Percentiles rank a stretch among this genome's conserved stretches.
These are phyloP conservation scores for Debaryomyces udenii DNA, from an alignment of 1,139 yeast genomes.

Conservation along the genomic window DNA sequence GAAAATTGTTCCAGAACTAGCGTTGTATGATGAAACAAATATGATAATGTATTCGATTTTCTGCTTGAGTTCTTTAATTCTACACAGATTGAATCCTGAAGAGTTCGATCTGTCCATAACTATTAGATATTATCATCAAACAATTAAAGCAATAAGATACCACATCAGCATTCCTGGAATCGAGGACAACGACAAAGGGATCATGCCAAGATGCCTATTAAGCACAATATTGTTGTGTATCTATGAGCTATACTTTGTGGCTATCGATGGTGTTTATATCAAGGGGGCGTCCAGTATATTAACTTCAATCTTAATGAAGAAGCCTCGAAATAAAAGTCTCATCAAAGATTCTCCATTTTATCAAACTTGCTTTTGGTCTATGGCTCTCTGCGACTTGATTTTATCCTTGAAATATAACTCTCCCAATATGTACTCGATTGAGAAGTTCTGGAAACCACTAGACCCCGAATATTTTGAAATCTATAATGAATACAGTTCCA, in stretches of 20 bases:
- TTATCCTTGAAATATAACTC: conserved; percentile 35
- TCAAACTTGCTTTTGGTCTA: conserved; percentile 41
- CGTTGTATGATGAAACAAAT: conserved; percentile 41
- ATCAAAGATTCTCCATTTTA: conserved; percentile 34
- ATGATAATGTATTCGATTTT: conserved; percentile 39
- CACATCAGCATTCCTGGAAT: conserved; percentile 29
- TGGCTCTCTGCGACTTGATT: conserved; percentile 38
- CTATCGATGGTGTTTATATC: conserved; percentile 39
- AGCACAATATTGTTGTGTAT: conserved; percentile 43
- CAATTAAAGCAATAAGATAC: conserved; percentile 36
- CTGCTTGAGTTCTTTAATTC: conserved; percentile 38
- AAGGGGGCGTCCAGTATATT: conserved; percentile 40
- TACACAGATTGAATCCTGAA: conserved; percentile 33
- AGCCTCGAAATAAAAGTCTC: conserved; percentile 21
- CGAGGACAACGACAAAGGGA: conserved; percentile 30
- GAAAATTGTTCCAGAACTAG: conserved; percentile 38
- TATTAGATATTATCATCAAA: conserved; percentile 40
- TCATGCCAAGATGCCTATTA: conserved; percentile 38
- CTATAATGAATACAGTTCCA: conserved; percentile 18
- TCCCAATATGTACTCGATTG: conserved; percentile 36
- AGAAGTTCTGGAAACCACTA: conserved; percentile 33
- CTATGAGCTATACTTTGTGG: conserved; percentile 42
- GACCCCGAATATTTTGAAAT: conserved; percentile 35
- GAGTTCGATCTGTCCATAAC: conserved; percentile 34
- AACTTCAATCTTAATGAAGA: conserved; percentile 28